Evolutionary conservation across 73 alveolate genomes (phyloP).

Genomic region (Tetrahymena borealis): DNA sequence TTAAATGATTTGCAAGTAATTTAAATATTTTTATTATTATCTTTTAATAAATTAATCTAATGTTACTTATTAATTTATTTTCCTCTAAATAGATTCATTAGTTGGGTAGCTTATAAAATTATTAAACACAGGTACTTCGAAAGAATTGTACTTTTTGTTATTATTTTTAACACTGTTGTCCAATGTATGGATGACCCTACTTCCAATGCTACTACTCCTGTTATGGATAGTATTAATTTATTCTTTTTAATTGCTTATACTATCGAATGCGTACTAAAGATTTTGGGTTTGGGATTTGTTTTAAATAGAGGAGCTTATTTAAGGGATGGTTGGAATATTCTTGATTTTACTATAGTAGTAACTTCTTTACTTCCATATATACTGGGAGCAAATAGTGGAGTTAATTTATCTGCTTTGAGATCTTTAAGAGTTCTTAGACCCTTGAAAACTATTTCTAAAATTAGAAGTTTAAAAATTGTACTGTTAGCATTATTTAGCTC

Average conservation of each 20-base stretch:
- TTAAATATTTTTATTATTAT: no score
- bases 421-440: slow-evolving; percentile 51
- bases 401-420: slow-evolving; percentile 41
- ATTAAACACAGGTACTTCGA: no score
- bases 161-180: slow-evolving; percentile 45
- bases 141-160: slow-evolving; percentile 1
- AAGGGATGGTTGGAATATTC: slow-evolving; percentile 72
- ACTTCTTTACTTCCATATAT: slow-evolving; percentile 42
- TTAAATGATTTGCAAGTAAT: no score
- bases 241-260: slow-evolving; percentile 34
- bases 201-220: neutral
- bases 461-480: slow-evolving; percentile 37
- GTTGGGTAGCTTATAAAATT: no score
- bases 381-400: slow-evolving; percentile 4
- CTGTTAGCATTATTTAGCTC: slow-evolving; percentile 33
- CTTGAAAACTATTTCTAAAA: slow-evolving; percentile 44
- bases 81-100: no score
- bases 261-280: slow-evolving; percentile 50
- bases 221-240: slow-evolving; percentile 21
- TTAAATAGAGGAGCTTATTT: slow-evolving; percentile 43
- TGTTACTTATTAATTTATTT: no score
- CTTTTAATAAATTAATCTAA: no score
- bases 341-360: slow-evolving; percentile 65
- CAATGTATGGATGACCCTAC: slow-evolving; percentile 76
- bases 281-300: slow-evolving; percentile 68